Evolutionary conservation across 2,329 filamentous ascomycete genomes (phyloP).

Genomic region (Stachybotrys echinatus): DNA sequence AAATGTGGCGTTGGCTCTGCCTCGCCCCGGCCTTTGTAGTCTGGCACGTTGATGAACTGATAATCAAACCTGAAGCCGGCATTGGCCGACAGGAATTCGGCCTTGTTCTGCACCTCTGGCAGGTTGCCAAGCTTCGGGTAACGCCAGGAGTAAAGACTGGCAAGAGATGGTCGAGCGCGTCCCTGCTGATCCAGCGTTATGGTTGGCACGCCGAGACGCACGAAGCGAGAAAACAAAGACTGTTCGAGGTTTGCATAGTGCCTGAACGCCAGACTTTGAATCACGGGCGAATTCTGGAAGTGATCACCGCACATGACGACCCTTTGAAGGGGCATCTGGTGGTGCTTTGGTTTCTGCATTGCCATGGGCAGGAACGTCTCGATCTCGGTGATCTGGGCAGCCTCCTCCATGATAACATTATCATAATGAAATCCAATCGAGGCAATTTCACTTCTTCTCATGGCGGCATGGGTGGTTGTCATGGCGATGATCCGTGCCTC

Average conservation of each 20-base stretch:
- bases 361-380: constrained; percentile 94
- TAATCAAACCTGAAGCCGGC: constrained; percentile 90
- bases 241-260: constrained; percentile 96
- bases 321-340: constrained; percentile 72
- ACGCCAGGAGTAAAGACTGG: constrained; percentile 88
- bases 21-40: constrained; percentile 89
- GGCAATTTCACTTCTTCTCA: constrained; percentile 85
- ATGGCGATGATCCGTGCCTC: constrained; percentile 98
- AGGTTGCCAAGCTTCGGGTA: constrained; percentile 78
- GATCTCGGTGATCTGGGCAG: constrained; percentile 94
- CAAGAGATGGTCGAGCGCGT: constrained; percentile 80
- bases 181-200: constrained; percentile 92
- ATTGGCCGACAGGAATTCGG: constrained; percentile 77
- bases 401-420: constrained; percentile 97
- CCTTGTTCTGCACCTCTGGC: constrained; percentile 60
- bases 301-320: constrained; percentile 94
- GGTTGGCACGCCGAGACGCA: constrained; percentile 86
- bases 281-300: constrained; percentile 91
- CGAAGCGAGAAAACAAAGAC: constrained; percentile 85
- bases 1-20: constrained; percentile 89
- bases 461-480: constrained; percentile 97
- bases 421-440: constrained; percentile 94
- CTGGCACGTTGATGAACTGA: constrained; percentile 91
- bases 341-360: constrained; percentile 75
- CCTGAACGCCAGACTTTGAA: constrained; percentile 89